Conservation (phyloP, 2,329 filamentous ascomycete species). For the Oidium heveae region DNA sequence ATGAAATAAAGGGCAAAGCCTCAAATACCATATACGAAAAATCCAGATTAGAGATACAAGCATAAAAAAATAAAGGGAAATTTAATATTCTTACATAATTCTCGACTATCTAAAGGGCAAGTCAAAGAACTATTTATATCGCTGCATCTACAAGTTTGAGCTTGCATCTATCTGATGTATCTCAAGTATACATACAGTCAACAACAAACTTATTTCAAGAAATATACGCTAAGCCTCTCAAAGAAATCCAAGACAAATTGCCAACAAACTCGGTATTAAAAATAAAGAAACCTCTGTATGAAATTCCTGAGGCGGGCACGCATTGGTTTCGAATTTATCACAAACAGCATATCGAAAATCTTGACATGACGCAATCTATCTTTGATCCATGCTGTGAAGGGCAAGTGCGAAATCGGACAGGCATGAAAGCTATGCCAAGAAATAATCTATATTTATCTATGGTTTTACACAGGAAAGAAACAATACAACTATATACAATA, state of each 20-base stretch:
- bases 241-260: no score
- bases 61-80: background rate
- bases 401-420: no score
- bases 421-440: no score
- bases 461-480: no score
- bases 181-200: background rate
- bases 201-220: background rate
- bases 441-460: no score
- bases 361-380: background rate
- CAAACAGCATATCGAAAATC: background rate
- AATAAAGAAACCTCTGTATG: background rate
- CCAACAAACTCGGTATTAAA: no score
- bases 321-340: background rate
- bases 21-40: background rate
- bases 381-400: background rate
- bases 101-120: background rate
- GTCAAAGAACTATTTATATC: no score
- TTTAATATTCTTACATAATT: background rate
- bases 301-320: background rate
- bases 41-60: background rate
- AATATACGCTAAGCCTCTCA: background rate
- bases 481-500: no score
- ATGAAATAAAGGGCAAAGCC: background rate
- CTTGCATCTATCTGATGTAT: no score
- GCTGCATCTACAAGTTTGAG: no score